Conservation (phyloP, 2,329 filamentous ascomycete species). For the Nigrospora sphaerica region DNA sequence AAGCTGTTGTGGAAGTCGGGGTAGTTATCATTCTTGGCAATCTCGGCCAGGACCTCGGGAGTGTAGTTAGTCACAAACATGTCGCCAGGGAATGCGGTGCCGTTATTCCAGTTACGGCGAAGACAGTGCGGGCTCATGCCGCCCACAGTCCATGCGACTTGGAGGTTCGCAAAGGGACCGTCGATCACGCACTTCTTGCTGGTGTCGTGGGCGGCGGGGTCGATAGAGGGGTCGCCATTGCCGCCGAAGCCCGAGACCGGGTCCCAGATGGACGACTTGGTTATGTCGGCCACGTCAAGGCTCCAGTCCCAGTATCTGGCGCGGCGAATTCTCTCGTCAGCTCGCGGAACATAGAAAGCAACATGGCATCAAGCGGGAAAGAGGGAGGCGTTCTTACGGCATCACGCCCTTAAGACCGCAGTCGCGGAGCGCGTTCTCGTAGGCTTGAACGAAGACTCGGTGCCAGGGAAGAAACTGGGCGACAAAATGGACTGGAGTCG, state of each 20-base stretch:
- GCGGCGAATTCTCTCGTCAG: no score
- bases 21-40: neutral
- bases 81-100: neutral
- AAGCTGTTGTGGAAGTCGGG: slow-evolving; percentile 6
- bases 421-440: neutral
- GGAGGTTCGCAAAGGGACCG: neutral
- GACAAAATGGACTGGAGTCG: neutral
- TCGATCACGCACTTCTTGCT: neutral
- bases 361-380: no score
- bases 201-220: slow-evolving; percentile 1
- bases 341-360: no score
- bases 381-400: no score
- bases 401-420: neutral
- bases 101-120: neutral
- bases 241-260: neutral
- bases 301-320: slow-evolving; percentile 1
- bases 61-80: neutral
- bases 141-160: neutral
- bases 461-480: neutral
- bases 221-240: neutral
- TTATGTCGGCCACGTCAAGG: neutral
- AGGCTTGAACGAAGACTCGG: neutral
- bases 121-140: neutral
- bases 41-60: neutral
- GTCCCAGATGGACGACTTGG: slow-evolving; percentile 1